These are phyloP conservation scores for Metschnikowia aberdeeniae DNA, from an alignment of 805 yeast species.

Conservation along the genomic window DNA sequence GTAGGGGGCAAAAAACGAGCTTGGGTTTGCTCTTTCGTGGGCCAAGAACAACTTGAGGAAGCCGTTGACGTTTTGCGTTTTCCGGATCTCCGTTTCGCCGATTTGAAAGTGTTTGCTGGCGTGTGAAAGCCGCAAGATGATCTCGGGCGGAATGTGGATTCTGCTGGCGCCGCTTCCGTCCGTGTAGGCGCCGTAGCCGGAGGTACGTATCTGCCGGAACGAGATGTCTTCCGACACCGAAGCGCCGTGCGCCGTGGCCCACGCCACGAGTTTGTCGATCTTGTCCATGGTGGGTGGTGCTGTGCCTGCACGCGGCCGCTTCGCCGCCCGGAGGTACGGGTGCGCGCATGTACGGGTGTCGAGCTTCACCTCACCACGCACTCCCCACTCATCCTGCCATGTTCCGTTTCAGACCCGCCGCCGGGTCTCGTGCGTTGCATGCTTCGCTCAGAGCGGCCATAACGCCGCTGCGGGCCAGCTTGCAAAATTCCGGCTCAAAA, in stretches of 20 bases:
- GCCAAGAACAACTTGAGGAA: constrained; percentile 35
- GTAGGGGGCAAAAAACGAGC: constrained; percentile 27
- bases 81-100: constrained; percentile 7
- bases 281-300: constrained; percentile 1
- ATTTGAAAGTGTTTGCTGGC: constrained; percentile 22
- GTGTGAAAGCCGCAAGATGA: constrained; percentile 19
- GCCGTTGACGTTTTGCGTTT: constrained; percentile 24
- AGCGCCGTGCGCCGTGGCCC: constrained; percentile 34
- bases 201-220: constrained; percentile 20
- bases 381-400: background rate
- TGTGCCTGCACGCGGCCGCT: background rate
- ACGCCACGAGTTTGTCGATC: constrained; percentile 20
- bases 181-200: constrained; percentile 26
- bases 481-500: background rate
- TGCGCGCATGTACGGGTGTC: background rate
- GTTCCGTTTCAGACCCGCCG: background rate
- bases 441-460: background rate
- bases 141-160: constrained; percentile 11
- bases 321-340: no score
- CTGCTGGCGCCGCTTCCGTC: constrained; percentile 8
- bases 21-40: constrained; percentile 21
- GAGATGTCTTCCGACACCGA: constrained; percentile 19
- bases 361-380: background rate
- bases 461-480: background rate
- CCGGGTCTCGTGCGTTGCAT: background rate